Base-by-base conservation (phyloP, 2,329 filamentous ascomycete species). In the Penicillium psychrosexuale region DNA sequence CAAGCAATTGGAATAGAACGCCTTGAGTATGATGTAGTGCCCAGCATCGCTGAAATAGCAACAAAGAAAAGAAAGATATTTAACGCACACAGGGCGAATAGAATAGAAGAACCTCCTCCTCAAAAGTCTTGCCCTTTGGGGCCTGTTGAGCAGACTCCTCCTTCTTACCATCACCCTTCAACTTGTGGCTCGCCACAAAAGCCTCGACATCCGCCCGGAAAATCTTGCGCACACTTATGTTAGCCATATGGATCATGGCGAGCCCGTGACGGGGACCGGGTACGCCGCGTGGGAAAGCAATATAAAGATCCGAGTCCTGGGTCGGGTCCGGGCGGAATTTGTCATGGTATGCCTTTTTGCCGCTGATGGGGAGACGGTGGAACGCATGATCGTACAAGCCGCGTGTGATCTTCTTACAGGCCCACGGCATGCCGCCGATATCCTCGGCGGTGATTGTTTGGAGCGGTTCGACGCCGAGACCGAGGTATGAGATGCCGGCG, bases 301-400 rank as follows among this genome's bases (percentile, higher is more conserved):
- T 46, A 51, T 71, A 71, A 6, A 77, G 56, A 0, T 61, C 64
- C 0, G 69, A 66, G 9, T 70, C 70, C 36, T 72, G 65, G 0
- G 36, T 39, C 3, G 64, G 49, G 40, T 76, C 73, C 0, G 74
- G 72, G 1, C 63, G 63, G 52, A 73, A 75, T 46, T 75, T 75
- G 47, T 76, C 73, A 55, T 73, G 65, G 46, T 74, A 75, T 0
- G 66, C 69, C 55, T 74, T 75, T 61, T 76, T 76, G 0, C 74
- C 74, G 1, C 58, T 60, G 2, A 76, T 66, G 0, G 70, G 69
- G 2, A 76, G 58, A 12, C 68, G 62, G 6, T 60, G 61, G 47
- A 72, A 75, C 0, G 69, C 65, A 40, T 64, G 67, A 0, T 58
- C 60, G 55, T 76, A 71, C 17, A 71, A 45, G 1, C 63, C 59